Base-by-base conservation (phyloP, 208 protist genomes). In the Crithidia acanthocephali region DNA sequence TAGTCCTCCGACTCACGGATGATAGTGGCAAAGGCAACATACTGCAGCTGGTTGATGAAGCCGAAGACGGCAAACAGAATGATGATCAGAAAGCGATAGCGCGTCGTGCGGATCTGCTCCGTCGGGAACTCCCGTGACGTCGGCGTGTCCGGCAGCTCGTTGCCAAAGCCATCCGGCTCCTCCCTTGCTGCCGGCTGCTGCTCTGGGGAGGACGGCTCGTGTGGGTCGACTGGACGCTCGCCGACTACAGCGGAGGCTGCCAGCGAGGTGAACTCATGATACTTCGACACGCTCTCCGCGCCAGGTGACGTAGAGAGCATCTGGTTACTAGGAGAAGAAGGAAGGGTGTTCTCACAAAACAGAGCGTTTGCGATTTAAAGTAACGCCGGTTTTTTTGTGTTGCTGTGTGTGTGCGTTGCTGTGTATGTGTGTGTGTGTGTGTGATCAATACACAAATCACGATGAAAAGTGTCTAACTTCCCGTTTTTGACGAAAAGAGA, bases 1-100 rank as follows among this genome's bases (percentile, higher is more conserved):
- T 77, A 75, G 1, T 23, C 50, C 61, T 88, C 35, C 25, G 80
- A 53, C 51, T 82, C 76, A 10, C 83, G 79, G 9, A 81, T 71
- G 30, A 85, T 79, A 27, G 58, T 79, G 56, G 69, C 37, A 23
- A 85, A 88, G 28, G 63, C 74, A 23, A 85, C 79, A 63, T 88
- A 85, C 58, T 80, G 76, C 8, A 88, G 23, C 59, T 88, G 83
- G 57, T 82, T 85, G 52, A 79, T 74, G 68, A 85, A 83, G 47
- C 66, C 76, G 23, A 75, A 83, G 30, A 57, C 65, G 15, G 76
- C 51, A 50, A 85, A 85, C 16, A 85, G 50, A 2, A 37, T 42
- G 1, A 80, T n/a, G 1, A 88, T 63, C 4, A 83, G 48, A 45
- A 81, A 80, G 9, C 83, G 83, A 7, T 68, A 53, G n/a, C 56